Evolutionary conservation across 2,329 filamentous ascomycete genomes (phyloP).

Genomic region (Macrophomina phaseolina): DNA sequence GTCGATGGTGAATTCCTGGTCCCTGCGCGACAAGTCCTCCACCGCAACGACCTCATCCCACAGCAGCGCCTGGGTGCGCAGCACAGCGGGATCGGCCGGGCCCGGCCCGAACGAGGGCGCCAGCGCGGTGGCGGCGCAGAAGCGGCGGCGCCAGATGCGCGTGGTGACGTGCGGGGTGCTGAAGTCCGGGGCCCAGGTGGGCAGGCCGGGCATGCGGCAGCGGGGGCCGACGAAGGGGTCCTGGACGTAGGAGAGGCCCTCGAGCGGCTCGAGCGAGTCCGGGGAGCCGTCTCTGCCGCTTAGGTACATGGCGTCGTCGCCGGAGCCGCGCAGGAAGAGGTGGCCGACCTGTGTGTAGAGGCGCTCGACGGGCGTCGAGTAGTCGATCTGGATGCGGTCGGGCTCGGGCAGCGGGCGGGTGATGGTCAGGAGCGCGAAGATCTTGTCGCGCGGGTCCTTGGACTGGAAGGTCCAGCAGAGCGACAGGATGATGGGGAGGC

Average conservation of each 20-base stretch:
- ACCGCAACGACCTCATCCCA: neutral
- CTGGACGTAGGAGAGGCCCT: constrained; percentile 5
- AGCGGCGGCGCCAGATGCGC: neutral
- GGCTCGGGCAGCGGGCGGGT: neutral
- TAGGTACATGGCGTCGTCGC: neutral
- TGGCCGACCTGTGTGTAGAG: neutral
- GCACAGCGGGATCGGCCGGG: neutral
- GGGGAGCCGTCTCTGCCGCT: neutral
- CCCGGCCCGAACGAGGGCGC: neutral
- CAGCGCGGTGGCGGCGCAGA: neutral
- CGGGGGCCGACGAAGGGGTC: neutral
- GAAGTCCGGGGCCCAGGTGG: constrained; percentile 12
- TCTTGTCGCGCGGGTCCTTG: constrained; percentile 18
- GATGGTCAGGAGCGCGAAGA: constrained; percentile 4
- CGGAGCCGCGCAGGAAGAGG: constrained; percentile 7
- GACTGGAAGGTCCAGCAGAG: neutral
- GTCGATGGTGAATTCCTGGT: neutral
- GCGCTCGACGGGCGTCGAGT: neutral
- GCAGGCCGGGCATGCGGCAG: constrained; percentile 3
- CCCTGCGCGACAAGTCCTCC: neutral
- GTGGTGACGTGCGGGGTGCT: constrained; percentile 7
- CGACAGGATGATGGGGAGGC: neutral
- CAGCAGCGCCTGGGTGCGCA: neutral
- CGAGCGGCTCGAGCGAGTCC: neutral
- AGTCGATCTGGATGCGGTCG: neutral